Conservation (phyloP, 108 stramenopile genomes). For the Cylindrotheca fusiformis region DNA sequence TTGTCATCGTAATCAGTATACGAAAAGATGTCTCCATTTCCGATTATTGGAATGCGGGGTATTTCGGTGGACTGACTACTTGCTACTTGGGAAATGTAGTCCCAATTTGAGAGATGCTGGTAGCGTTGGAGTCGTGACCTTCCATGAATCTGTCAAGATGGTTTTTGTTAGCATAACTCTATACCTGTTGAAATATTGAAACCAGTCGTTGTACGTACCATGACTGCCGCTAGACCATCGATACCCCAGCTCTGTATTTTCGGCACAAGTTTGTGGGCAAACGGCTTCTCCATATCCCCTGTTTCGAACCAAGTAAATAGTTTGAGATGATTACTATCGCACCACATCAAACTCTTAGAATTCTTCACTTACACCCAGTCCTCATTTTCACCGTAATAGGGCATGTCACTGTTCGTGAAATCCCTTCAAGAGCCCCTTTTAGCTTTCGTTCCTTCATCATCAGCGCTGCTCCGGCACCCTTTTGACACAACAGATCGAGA, state of each 20-base stretch:
- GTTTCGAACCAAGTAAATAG: neutral
- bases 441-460: conserved; percentile 87
- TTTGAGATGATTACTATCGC: neutral
- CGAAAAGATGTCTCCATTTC: conserved; percentile 96
- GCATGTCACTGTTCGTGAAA: conserved; percentile 65
- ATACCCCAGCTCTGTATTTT: conserved; percentile 82
- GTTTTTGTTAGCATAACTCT: no score
- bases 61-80: conserved; percentile 51
- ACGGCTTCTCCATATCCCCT: conserved; percentile 82
- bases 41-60: conserved; percentile 85
- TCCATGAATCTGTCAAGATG: conserved; percentile 84
- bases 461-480: conserved; percentile 87
- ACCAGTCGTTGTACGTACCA: conserved; percentile 47
- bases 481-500: conserved; percentile 92
- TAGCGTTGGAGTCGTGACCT: conserved; percentile 93
- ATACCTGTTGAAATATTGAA: no score
- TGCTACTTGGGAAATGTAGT: conserved; percentile 88
- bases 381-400: conserved; percentile 97
- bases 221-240: conserved; percentile 61
- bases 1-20: conserved; percentile 89
- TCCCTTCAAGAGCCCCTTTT: conserved; percentile 70
- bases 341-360: neutral
- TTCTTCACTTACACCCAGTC: conserved; percentile 81
- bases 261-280: conserved; percentile 83
- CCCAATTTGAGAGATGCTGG: conserved; percentile 92